Conservation (phyloP, 495 filamentous ascomycete genomes). For the Pseudoneurospora amorphoporcata region DNA sequence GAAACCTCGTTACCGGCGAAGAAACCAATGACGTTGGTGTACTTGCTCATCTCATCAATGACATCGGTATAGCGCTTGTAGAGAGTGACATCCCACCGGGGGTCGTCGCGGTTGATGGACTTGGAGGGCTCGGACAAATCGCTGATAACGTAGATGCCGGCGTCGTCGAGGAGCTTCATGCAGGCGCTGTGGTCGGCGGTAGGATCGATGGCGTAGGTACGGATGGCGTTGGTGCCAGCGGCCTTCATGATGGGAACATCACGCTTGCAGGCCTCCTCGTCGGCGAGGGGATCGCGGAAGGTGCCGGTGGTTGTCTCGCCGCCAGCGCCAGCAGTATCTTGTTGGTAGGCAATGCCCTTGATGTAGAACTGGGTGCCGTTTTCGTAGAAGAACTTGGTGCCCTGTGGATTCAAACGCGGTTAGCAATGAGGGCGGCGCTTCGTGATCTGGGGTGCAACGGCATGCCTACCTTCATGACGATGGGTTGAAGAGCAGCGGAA, state of each 20-base stretch:
- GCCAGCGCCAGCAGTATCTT: conserved; percentile 37
- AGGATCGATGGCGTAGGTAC: conserved; percentile 86
- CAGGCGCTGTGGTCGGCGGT: conserved; percentile 66
- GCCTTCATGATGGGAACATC: conserved; percentile 73
- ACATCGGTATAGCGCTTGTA: conserved; percentile 74
- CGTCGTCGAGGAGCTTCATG: conserved; percentile 72
- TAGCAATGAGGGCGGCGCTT: neutral
- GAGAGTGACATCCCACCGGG: conserved; percentile 64
- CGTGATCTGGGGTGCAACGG: neutral
- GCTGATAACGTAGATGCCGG: conserved; percentile 88
- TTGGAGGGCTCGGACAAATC: conserved; percentile 70
- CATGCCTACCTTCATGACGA: conserved; percentile 52
- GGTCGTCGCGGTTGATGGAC: conserved; percentile 76
- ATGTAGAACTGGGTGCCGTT: conserved; percentile 75
- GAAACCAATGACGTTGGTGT: conserved; percentile 86
- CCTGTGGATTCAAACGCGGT: conserved; percentile 16
- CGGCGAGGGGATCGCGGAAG: conserved; percentile 60
- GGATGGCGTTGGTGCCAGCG: conserved; percentile 79
- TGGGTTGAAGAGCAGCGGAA: conserved; percentile 52
- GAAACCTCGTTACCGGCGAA: conserved; percentile 96
- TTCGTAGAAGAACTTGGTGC: conserved; percentile 54
- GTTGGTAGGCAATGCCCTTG: conserved; percentile 82
- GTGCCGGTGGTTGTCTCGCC: conserved; percentile 27
- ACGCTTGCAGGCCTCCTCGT: conserved; percentile 57
- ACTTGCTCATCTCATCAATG: conserved; percentile 66